Evolutionary conservation across 768 basidiomycete species (phyloP), one percentile per base, ranked within the genome.

Genomic region (Rhodosporidiobolus sp.): DNA sequence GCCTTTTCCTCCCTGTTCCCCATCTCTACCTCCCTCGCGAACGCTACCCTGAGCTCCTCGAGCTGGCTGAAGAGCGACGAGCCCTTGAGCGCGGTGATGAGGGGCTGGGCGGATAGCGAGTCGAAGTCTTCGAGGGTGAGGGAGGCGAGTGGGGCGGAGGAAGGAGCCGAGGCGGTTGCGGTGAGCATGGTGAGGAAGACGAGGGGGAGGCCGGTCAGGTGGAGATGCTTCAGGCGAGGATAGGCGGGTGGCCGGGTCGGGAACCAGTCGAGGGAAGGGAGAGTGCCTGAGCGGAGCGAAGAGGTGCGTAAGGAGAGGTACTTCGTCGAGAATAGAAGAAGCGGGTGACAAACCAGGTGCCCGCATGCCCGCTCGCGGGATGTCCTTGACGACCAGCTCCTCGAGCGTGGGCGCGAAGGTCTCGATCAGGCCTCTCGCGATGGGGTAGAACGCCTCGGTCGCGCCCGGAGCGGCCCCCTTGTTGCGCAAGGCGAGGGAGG

Each of bases 41-140:
- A 67, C 32, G 71, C 61, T 0, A 71, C 43, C 4, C 48, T 45
- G 30, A 75, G 63, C 34, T 48, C 24, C 28, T 61, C 50, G 16
- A 75, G 55, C 30, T 24, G 6, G 1, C n/a, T 10, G 12, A 72
- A 35, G 26, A 14, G 62, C 1, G 48, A 22, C 14, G n/a, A 11
- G 1, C 4, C 7, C 7, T 7, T n/a, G 14, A 75, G 52, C 26
- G 63, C 55, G 0, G 46, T 55, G 38, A 75, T 32, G 17, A 75
- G 50, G 0, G 53, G 55, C 14, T 1, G 17, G 4, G 63, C 45
- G 22, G 62, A 54, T 32, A n/a, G 48, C 3, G 66, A 53, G 50
- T 72, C 67, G 34, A 72, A 75, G 38, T 75, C 74, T 28, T 75
- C 74, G 59, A 75, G 3, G 17, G 49, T 58, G 59, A 75, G 63